These are phyloP conservation scores for Thelonectria discophora DNA, from an alignment of 2,329 filamentous ascomycete genomes.

Conservation along the genomic window DNA sequence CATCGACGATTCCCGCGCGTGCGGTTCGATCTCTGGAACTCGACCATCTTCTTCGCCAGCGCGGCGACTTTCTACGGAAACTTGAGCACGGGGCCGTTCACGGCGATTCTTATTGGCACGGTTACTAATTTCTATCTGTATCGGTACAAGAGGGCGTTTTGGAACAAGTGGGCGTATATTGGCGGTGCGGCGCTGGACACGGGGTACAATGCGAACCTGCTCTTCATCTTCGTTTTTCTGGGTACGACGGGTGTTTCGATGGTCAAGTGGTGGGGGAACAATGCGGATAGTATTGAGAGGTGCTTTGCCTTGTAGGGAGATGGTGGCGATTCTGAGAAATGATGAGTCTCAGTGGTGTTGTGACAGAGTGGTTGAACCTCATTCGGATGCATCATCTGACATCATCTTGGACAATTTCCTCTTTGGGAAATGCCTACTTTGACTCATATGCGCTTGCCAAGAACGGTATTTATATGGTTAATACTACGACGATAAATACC, in stretches of 20 bases:
- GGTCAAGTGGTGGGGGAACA: constrained; percentile 73
- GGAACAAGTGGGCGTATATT: constrained; percentile 69
- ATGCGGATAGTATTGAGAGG: constrained; percentile 62
- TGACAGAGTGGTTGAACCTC: too few relatives aligned
- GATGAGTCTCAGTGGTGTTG: too few relatives aligned
- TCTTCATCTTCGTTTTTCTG: constrained; percentile 69
- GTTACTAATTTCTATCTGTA: constrained; percentile 69
- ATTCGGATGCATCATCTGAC: not conserved
- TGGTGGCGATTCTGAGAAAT: too few relatives aligned
- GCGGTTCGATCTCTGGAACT: constrained; percentile 67
- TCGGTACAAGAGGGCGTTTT: constrained; percentile 63
- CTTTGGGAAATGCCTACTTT: not conserved
- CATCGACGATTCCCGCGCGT: constrained; percentile 62
- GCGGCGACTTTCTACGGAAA: constrained; percentile 68
- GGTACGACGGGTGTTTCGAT: constrained; percentile 63
- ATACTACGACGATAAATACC: not conserved
- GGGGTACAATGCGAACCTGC: constrained; percentile 68
- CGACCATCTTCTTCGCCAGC: constrained; percentile 68
- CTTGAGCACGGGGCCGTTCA: constrained; percentile 64
- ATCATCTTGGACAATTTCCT: not conserved
- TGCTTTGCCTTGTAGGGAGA: constrained; percentile 60
- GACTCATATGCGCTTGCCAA: not conserved
- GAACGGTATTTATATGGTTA: not conserved
- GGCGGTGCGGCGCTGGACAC: constrained; percentile 69
- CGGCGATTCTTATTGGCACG: constrained; percentile 65